Evolutionary conservation across 495 filamentous ascomycete genomes (phyloP).

Genomic region (Oleoguttula mirabilis): DNA sequence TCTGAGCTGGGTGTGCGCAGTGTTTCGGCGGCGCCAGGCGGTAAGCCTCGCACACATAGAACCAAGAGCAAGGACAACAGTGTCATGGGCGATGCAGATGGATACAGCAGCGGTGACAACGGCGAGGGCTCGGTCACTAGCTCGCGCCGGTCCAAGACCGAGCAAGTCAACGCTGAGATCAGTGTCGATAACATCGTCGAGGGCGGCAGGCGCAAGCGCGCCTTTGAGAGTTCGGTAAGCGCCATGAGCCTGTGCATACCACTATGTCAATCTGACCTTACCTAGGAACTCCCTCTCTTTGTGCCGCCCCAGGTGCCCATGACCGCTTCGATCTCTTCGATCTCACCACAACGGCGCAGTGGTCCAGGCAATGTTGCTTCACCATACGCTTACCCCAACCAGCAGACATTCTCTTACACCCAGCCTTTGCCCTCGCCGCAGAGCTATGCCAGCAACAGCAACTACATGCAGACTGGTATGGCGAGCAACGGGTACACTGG

Average conservation of each 20-base stretch:
- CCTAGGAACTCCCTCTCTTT: slow-evolving; percentile 85
- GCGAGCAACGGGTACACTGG: slow-evolving; percentile 35
- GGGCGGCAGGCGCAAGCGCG: slow-evolving; percentile 84
- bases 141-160: slow-evolving; percentile 60
- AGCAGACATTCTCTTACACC: slow-evolving; percentile 60
- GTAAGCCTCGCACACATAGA: slow-evolving; percentile 54
- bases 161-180: slow-evolving; percentile 85
- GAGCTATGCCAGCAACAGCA: slow-evolving; percentile 44
- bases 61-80: slow-evolving; percentile 57
- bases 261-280: too few species aligned
- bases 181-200: slow-evolving; percentile 96
- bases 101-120: slow-evolving; percentile 71
- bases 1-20: slow-evolving; percentile 62
- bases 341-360: slow-evolving; percentile 76
- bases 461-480: slow-evolving; percentile 1
- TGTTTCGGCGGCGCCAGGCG: slow-evolving; percentile 48
- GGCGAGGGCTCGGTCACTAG: slow-evolving; percentile 56
- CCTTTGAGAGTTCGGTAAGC: slow-evolving; percentile 94
- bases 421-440: slow-evolving; percentile 69
- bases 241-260: too few species aligned
- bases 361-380: slow-evolving; percentile 48
- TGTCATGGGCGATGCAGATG: slow-evolving; percentile 52
- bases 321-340: slow-evolving; percentile 76
- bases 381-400: slow-evolving; percentile 57
- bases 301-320: slow-evolving; percentile 86